These are phyloP conservation scores for Clausena lansium DNA, from an alignment of 345 rosid genomes.

Conservation along the genomic window DNA sequence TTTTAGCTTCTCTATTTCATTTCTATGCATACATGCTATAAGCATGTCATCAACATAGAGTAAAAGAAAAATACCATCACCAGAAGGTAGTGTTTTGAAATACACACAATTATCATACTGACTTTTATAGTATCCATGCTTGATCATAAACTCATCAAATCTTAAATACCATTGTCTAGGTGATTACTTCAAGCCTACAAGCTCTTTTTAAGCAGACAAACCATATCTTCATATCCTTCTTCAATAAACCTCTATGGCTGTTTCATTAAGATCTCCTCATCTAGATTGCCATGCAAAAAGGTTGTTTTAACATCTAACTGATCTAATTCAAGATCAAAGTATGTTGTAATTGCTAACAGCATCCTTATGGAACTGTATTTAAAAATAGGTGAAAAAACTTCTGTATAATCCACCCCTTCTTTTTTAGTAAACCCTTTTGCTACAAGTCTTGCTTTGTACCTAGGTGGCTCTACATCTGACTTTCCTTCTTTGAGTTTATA, in stretches of 20 bases:
- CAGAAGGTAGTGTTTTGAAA: too few species aligned
- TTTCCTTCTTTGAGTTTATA: neutral
- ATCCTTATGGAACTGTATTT: neutral
- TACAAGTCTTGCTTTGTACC: neutral
- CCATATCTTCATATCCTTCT: neutral
- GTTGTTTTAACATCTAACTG: neutral
- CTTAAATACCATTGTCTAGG: too few species aligned
- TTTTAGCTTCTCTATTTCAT: too few species aligned
- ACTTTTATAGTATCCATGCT: too few species aligned
- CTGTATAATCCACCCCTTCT: neutral
- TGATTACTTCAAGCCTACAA: neutral
- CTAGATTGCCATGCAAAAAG: neutral
- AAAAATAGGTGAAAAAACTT: neutral
- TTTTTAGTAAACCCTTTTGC: neutral
- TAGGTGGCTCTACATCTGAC: neutral
- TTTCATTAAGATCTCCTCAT: neutral
- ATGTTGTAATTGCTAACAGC: rapidly evolving
- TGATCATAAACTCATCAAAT: too few species aligned
- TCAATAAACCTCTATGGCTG: neutral
- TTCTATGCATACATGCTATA: too few species aligned
- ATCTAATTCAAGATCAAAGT: neutral
- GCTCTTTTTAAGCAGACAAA: too few species aligned
- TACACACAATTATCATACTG: too few species aligned
- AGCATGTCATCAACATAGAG: too few species aligned
- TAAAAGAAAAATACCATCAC: too few species aligned